Conservation (phyloP, 2,329 filamentous ascomycete genomes). For the Macrophomina pseudophaseolina region DNA sequence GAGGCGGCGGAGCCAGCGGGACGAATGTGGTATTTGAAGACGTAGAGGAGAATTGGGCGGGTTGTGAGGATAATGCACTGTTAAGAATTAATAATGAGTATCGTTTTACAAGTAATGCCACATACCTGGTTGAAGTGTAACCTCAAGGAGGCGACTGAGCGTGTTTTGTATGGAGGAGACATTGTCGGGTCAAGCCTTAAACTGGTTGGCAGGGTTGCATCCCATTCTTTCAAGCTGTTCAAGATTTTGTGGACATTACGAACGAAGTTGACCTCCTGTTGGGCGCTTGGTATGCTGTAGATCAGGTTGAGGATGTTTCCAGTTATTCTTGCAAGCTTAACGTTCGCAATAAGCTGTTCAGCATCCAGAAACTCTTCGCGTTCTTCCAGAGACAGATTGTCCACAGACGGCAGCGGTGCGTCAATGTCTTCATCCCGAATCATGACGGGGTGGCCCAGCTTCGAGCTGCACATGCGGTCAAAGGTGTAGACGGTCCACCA, state of each 20-base stretch:
- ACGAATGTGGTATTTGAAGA: conserved; percentile 37
- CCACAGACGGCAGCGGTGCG: conserved; percentile 44
- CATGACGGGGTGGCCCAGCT: conserved; percentile 55
- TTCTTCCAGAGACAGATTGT: conserved; percentile 38
- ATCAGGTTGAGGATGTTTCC: conserved; percentile 41
- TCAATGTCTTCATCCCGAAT: conserved; percentile 56
- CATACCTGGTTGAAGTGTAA: conserved; percentile 27
- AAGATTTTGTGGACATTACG: conserved; percentile 48
- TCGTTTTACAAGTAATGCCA: too few relatives aligned
- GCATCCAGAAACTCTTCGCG: conserved; percentile 46
- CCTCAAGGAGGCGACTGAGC: conserved; percentile 21
- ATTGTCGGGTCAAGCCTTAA: conserved; percentile 40
- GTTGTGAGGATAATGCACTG: conserved; percentile 49
- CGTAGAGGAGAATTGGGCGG: conserved; percentile 46
- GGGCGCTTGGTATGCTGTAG: conserved; percentile 31
- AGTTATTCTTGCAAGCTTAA: conserved; percentile 45
- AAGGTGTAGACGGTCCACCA: conserved; percentile 46
- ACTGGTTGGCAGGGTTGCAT: conserved; percentile 43
- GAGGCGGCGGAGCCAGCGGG: conserved; percentile 21
- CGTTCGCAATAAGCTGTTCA: conserved; percentile 45
- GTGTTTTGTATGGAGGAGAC: conserved; percentile 31
- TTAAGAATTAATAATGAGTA: conserved; percentile 16
- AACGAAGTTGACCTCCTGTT: conserved; percentile 33
- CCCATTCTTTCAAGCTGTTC: conserved; percentile 46
- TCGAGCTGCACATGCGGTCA: conserved; percentile 56